These are phyloP conservation scores for Naganishia onofrii DNA, from an alignment of 768 basidiomycete species.

Conservation along the genomic window DNA sequence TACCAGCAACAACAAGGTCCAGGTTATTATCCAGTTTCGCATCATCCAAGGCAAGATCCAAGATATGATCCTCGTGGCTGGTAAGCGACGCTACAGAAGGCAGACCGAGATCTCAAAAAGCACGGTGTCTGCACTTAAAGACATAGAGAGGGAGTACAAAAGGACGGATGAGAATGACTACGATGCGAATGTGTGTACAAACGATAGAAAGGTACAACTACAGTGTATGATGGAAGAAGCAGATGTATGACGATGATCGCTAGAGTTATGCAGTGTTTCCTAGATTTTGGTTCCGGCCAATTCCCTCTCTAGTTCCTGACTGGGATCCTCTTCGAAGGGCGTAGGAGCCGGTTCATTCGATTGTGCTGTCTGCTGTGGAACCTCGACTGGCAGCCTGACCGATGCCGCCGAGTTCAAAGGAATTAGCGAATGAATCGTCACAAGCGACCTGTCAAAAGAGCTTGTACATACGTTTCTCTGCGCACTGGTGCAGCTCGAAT, in stretches of 20 bases:
- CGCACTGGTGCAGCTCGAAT: slow-evolving; percentile 32
- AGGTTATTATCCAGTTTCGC: not conserved
- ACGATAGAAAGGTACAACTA: not conserved
- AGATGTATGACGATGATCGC: not conserved
- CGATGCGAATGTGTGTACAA: not conserved
- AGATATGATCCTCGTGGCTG: not conserved
- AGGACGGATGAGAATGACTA: not conserved
- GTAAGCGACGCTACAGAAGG: not conserved
- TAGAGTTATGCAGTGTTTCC: not conserved
- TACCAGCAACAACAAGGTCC: not conserved
- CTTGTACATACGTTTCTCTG: slow-evolving; percentile 38
- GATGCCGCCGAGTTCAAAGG: not conserved
- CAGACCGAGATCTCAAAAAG: not conserved
- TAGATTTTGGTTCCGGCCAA: slow-evolving; percentile 33
- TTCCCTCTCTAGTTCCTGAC: slow-evolving; percentile 47
- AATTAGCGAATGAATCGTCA: not conserved
- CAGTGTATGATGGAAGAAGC: not conserved
- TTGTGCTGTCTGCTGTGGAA: slow-evolving; percentile 41
- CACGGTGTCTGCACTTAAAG: not conserved
- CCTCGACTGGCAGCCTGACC: slow-evolving; percentile 40
- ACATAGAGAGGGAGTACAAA: not conserved
- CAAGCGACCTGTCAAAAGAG: not conserved
- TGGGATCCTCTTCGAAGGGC: slow-evolving; percentile 46
- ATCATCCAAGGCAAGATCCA: not conserved
- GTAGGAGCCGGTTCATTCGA: slow-evolving; percentile 34